Conservation (phyloP, 768 basidiomycete species). For the Podaxis sp. region DNA sequence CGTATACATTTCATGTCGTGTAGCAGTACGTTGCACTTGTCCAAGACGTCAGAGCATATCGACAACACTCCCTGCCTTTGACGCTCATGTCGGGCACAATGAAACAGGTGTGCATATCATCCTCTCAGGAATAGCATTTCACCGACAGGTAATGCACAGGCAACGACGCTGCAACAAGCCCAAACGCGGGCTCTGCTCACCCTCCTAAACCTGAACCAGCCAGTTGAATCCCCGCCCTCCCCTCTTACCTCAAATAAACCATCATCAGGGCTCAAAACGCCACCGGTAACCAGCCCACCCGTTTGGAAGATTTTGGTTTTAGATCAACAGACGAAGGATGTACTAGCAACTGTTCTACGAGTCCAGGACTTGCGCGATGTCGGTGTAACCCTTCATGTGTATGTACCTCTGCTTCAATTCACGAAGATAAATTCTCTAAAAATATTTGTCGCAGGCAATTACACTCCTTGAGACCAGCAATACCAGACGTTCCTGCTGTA, state of each 20-base stretch:
- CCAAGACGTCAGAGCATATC: background rate
- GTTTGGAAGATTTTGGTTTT: conserved; percentile 97
- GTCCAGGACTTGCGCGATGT: conserved; percentile 97
- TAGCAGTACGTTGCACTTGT: conserved; percentile 8
- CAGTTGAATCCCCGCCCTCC: conserved; percentile 40
- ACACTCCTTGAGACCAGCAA: conserved; percentile 82
- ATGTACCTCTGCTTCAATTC: conserved; percentile 32
- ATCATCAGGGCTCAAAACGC: conserved; percentile 45
- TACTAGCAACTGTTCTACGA: conserved; percentile 90
- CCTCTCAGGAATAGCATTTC: background rate
- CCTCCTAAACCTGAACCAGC: conserved; percentile 82
- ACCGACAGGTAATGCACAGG: conserved; percentile 22
- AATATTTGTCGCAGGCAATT: conserved; percentile 63
- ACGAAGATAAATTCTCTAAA: conserved; percentile 5
- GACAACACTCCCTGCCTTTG: background rate
- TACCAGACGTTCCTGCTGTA: conserved; percentile 94
- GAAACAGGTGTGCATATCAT: conserved; percentile 31
- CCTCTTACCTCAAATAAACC: conserved; percentile 36
- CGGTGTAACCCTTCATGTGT: conserved; percentile 98
- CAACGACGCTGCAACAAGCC: conserved; percentile 77
- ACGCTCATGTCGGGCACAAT: conserved; percentile 32
- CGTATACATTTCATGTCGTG: background rate
- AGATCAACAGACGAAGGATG: conserved; percentile 94
- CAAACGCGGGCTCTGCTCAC: conserved; percentile 86
- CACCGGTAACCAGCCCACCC: conserved; percentile 63